A percentile compares a stretch with the other conserved stretches of the same genome.
Conservation (phyloP, 225 moss, liverwort and hornwort species). For the Ulota crispa region DNA sequence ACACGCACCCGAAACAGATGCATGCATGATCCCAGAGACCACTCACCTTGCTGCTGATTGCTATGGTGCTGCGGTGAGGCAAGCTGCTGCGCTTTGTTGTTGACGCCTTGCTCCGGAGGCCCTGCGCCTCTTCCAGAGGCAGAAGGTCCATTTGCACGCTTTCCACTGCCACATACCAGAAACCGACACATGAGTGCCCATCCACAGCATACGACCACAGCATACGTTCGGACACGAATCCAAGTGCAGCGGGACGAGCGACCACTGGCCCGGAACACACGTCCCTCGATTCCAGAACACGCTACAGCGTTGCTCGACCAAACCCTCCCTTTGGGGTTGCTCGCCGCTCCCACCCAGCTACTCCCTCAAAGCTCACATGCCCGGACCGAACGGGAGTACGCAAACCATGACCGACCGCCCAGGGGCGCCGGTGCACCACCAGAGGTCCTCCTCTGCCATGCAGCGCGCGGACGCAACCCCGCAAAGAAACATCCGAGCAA, state of each 20-base stretch:
- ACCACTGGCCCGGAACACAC: background rate
- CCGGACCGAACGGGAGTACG: background rate
- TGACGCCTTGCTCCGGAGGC: slow-evolving; percentile 70
- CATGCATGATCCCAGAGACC: background rate
- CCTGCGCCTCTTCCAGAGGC: slow-evolving; percentile 72
- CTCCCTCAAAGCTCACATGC: slow-evolving; percentile 7
- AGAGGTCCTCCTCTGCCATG: background rate
- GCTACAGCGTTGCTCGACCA: background rate
- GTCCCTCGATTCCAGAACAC: background rate
- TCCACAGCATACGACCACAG: background rate
- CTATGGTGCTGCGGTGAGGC: slow-evolving; percentile 43
- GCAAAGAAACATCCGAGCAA: background rate
- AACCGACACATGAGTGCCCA: background rate
- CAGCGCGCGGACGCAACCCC: background rate
- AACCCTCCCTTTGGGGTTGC: background rate
- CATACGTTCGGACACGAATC: background rate
- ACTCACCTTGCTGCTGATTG: slow-evolving; percentile 75
- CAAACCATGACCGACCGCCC: background rate
- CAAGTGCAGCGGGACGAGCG: background rate
- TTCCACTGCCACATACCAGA: slow-evolving; percentile 62
- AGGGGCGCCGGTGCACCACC: background rate
- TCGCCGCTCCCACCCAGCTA: background rate
- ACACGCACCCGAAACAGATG: background rate
- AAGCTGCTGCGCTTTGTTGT: slow-evolving; percentile 56
- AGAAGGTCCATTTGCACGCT: slow-evolving; percentile 86